A percentile compares a stretch with the other conserved stretches of the same genome.
Conservation (phyloP, 2,329 filamentous ascomycete genomes). For the Nemania sp. region DNA sequence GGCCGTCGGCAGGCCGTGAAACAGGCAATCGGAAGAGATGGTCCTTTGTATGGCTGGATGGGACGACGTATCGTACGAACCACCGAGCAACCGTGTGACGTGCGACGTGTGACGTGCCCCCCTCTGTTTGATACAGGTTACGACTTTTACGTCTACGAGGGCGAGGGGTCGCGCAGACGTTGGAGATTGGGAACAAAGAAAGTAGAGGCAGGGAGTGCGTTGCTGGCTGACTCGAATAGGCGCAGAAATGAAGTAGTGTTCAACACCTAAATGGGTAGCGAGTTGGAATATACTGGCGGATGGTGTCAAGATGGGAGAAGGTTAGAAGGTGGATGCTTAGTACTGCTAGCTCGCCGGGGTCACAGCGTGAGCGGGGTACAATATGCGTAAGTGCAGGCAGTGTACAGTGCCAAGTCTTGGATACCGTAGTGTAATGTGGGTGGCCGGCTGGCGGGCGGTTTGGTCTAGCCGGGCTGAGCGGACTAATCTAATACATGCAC, state of each 20-base stretch:
- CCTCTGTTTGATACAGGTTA: slow-evolving; percentile 6
- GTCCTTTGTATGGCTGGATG: slow-evolving; percentile 40
- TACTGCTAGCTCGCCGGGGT: not conserved
- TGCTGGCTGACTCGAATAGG: slow-evolving; percentile 37
- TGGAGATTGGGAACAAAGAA: not conserved
- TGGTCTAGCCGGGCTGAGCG: not conserved
- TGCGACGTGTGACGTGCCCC: not conserved
- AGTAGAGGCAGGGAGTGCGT: slow-evolving; percentile 10
- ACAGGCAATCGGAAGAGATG: slow-evolving; percentile 32
- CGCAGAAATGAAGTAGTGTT: slow-evolving; percentile 26
- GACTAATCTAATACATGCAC: too few relatives aligned
- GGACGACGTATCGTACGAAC: slow-evolving; percentile 40
- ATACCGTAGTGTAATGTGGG: not conserved
- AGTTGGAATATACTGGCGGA: not conserved
- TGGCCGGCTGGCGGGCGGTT: not conserved
- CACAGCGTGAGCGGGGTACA: slow-evolving; percentile 32
- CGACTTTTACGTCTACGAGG: not conserved
- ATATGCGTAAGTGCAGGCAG: not conserved
- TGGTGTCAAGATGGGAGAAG: slow-evolving; percentile 15
- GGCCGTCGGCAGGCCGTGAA: slow-evolving; percentile 29
- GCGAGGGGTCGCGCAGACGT: not conserved
- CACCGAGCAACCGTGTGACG: slow-evolving; percentile 6
- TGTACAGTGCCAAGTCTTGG: not conserved
- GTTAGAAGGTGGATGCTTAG: slow-evolving; percentile 12
- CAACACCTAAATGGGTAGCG: slow-evolving; percentile 21